Conservation (phyloP, 495 filamentous ascomycete species). For the Penicillium crystallinum region DNA sequence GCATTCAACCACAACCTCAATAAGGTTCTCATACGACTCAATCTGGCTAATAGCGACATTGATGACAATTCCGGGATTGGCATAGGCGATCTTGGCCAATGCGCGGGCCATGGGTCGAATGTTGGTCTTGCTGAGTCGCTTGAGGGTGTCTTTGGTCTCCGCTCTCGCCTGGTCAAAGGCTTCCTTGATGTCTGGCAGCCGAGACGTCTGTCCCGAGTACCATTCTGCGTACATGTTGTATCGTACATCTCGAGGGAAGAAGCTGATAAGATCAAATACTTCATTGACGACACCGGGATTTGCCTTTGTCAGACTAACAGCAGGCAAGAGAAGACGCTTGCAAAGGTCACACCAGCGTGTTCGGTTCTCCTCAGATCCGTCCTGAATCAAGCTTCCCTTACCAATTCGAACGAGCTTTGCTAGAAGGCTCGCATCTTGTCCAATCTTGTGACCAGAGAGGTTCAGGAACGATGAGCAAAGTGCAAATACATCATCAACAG, state of each 20-base stretch:
- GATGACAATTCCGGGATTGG: constrained; percentile 88
- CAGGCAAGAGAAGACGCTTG: constrained; percentile 75
- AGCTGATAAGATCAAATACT: constrained; percentile 72
- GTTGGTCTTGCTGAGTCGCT: constrained; percentile 79
- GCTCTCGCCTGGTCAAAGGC: constrained; percentile 70
- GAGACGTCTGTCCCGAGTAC: constrained; percentile 71
- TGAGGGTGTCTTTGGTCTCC: constrained; percentile 77
- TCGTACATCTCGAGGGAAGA: constrained; percentile 68
- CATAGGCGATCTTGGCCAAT: constrained; percentile 80
- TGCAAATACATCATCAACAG: constrained; percentile 81
- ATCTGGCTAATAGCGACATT: constrained; percentile 79
- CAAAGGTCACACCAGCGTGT: constrained; percentile 75
- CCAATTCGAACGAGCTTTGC: constrained; percentile 79
- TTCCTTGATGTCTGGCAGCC: constrained; percentile 68
- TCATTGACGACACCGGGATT: constrained; percentile 82
- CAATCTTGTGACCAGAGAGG: constrained; percentile 79
- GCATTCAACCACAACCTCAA: constrained; percentile 88
- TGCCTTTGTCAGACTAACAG: constrained; percentile 72
- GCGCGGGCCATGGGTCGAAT: constrained; percentile 76
- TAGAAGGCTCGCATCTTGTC: constrained; percentile 72
- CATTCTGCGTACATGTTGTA: constrained; percentile 93
- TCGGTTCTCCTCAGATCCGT: constrained; percentile 62
- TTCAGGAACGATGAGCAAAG: constrained; percentile 83
- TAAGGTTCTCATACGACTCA: constrained; percentile 86
- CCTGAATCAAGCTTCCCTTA: constrained; percentile 61